These are phyloP conservation scores for Platanus orientalis DNA, from an alignment of 164 flowering plant species.

Conservation along the genomic window DNA sequence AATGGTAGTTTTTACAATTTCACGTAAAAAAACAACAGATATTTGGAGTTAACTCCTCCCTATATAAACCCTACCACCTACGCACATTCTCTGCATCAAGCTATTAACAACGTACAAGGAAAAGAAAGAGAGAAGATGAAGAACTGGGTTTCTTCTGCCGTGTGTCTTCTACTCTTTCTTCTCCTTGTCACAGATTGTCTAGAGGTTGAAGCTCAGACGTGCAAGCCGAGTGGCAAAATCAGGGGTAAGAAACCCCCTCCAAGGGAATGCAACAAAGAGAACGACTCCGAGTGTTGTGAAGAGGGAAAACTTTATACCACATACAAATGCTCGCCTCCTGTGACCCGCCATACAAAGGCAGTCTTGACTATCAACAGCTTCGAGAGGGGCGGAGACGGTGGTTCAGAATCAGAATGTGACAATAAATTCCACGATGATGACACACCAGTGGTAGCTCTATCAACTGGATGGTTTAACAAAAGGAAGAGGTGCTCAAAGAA, in stretches of 20 bases:
- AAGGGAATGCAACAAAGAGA: conserved; percentile 6
- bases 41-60: no score
- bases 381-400: no score
- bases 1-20: no score
- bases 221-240: conserved; percentile 12
- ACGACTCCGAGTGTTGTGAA: conserved; percentile 13
- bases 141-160: no score
- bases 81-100: no score
- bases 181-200: background rate
- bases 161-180: background rate
- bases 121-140: no score
- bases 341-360: conserved; percentile 8
- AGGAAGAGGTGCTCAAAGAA: background rate
- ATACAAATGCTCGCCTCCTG: conserved; percentile 12
- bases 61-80: no score
- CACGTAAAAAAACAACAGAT: no score
- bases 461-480: background rate
- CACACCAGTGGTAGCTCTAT: background rate
- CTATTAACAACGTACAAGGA: no score
- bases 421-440: background rate
- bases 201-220: background rate
- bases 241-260: conserved; percentile 16
- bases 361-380: no score
- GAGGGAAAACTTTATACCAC: conserved; percentile 7
- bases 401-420: background rate